Evolutionary conservation across 805 yeast genomes (phyloP).

Genomic region (Candida ascalaphidarum): DNA sequence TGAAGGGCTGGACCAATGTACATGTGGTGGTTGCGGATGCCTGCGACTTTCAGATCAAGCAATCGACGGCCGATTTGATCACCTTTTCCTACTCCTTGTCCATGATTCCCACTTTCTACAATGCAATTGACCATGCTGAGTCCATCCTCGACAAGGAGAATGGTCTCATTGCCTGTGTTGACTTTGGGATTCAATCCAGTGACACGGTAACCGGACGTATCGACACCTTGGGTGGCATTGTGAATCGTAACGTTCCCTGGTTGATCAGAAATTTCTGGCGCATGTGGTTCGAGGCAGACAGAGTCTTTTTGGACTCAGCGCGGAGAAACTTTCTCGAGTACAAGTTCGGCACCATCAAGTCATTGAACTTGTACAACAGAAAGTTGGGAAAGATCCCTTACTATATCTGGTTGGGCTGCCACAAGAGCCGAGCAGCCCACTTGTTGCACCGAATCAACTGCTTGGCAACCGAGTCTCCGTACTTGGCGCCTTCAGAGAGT

Average conservation of each 20-base stretch:
- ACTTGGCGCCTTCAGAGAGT: conserved; percentile 51
- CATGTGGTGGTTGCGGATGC: conserved; percentile 70
- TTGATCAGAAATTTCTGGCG: conserved; percentile 74
- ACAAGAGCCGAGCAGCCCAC: conserved; percentile 25
- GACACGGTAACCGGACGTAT: conserved; percentile 60
- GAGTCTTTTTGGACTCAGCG: conserved; percentile 69
- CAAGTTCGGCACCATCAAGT: conserved; percentile 72
- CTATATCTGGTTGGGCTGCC: conserved; percentile 72
- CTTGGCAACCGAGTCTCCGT: conserved; percentile 76
- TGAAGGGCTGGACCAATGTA: conserved; percentile 43
- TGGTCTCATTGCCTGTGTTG: conserved; percentile 66
- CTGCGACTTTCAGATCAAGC: conserved; percentile 48
- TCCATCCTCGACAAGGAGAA: conserved; percentile 39
- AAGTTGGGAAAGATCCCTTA: conserved; percentile 69
- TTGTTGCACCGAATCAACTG: conserved; percentile 61
- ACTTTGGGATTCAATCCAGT: conserved; percentile 69
- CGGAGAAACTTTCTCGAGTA: conserved; percentile 80
- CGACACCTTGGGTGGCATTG: conserved; percentile 68
- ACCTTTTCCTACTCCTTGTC: conserved; percentile 77
- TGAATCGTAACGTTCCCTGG: conserved; percentile 71
- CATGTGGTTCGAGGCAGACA: conserved; percentile 80
- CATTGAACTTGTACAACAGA: conserved; percentile 58
- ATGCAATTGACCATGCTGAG: conserved; percentile 64
- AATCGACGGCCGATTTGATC: conserved; percentile 53
- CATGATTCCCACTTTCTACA: conserved; percentile 79